Percentiles rank a stretch among this genome's conserved stretches.
These are phyloP conservation scores for Clitoria ternatea DNA, from an alignment of 306 rosid species.

Conservation along the genomic window DNA sequence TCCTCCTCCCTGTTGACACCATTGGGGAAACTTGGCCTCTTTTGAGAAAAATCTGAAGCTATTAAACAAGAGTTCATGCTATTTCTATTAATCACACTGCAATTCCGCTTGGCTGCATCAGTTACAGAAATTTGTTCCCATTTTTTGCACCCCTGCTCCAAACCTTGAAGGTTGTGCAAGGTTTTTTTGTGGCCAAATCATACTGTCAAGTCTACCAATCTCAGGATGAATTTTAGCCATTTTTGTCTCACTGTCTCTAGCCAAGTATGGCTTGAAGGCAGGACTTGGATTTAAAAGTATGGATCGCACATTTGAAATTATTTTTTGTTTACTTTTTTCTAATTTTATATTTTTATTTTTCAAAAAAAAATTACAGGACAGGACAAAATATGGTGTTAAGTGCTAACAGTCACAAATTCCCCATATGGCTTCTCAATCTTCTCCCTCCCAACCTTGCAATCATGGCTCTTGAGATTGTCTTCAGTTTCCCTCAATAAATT, in stretches of 20 bases:
- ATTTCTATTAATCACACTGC: not conserved
- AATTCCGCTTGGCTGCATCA: not conserved
- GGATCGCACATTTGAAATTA: not conserved
- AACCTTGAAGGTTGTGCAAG: not conserved
- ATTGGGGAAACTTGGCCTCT: not conserved
- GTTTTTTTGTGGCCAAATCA: not conserved
- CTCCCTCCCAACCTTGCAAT: not conserved
- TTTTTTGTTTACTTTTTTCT: too few species aligned
- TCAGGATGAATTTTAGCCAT: not conserved
- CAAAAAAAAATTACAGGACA: too few species aligned
- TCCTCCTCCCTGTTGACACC: not conserved
- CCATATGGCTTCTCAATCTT: not conserved
- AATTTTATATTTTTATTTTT: too few species aligned
- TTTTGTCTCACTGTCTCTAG: not conserved
- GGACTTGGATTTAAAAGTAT: not conserved
- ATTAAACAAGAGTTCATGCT: not conserved
- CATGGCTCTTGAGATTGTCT: too few species aligned
- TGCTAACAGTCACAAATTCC: not conserved
- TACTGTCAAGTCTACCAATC: not conserved
- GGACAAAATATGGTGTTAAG: too few species aligned
- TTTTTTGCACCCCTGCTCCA: not conserved
- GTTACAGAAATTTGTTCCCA: not conserved
- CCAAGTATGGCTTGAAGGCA: not conserved
- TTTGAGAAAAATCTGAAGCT: not conserved
- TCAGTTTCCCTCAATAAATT: not conserved